Evolutionary conservation across 306 rosid genomes (phyloP), one percentile per base, ranked within the genome.

Genomic region (Cicer bijugum): DNA sequence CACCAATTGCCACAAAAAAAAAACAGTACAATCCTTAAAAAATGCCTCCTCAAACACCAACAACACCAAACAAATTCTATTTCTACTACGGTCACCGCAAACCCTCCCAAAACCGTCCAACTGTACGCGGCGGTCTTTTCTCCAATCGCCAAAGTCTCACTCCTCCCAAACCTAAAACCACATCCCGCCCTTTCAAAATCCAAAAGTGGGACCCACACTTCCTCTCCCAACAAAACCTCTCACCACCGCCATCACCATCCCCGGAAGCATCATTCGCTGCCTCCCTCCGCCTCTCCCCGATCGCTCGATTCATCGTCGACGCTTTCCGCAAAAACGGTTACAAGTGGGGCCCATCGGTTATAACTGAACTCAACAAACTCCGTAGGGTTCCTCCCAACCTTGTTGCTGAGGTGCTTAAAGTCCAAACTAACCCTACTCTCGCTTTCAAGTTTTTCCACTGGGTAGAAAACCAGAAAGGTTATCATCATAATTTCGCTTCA

Each of bases 1-100:
- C 35, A 28, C 35, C 5, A 28, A 28, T 28, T 28, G 35, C 35
- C 35, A 28, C 35, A 28, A 0, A 28, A 28, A 28, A 28, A 28
- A 28, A 28, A 28, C 35, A 28, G 0, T 28, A 28, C 35, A 28
- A 28, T 28, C 35, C 35, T 28, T 28, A 28, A 3, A 39, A 75
- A 78, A 88, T 88, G 94, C 92, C 96, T 19, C 91, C 89, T 19
- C 88, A 74, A 51, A 0, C 75, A 12, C 78, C 88, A 2, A 23
- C 88, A 2, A 16, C 86, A 52, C 63, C 86, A 75, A 82, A 82
- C 12, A 86, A 84, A 4, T 75, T 79, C 11, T 58, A 81, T 77
- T 81, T 87, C 88, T 89, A 84, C 85, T 52, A 86, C 68, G 96
- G 96, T 67, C 96, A 89, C 87, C 95, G 91, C 44, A 90, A 84